These are phyloP conservation scores for Leccinum subspadiceum DNA, from an alignment of 1,284 basidiomycete species.

Conservation along the genomic window DNA sequence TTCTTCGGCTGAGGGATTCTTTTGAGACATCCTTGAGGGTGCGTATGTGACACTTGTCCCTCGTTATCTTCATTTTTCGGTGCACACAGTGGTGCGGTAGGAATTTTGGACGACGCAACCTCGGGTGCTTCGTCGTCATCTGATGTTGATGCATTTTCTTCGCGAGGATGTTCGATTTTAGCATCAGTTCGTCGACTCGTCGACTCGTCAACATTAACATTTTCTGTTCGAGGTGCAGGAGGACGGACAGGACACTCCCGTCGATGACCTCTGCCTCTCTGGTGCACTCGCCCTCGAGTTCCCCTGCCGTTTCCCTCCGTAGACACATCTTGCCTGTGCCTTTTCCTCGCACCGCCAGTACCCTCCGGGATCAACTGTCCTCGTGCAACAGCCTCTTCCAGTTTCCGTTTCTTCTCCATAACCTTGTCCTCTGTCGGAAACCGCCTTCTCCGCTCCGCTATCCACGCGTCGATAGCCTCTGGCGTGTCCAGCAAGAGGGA, in stretches of 20 bases:
- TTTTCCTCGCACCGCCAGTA: slow-evolving; percentile 39
- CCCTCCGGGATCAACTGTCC: slow-evolving; percentile 68
- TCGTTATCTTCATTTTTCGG: slow-evolving; percentile 2
- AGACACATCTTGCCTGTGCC: slow-evolving; percentile 25
- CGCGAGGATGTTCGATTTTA: slow-evolving; percentile 1
- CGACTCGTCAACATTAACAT: not conserved
- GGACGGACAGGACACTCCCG: slow-evolving; percentile 35
- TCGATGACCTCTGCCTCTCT: slow-evolving; percentile 33
- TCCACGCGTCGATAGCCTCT: slow-evolving; percentile 81
- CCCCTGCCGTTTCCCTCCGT: slow-evolving; percentile 5
- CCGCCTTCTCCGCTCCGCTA: slow-evolving; percentile 80
- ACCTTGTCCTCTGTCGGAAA: slow-evolving; percentile 74
- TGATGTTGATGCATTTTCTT: slow-evolving; percentile 13
- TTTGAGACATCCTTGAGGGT: slow-evolving; percentile 15
- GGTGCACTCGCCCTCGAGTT: slow-evolving; percentile 10
- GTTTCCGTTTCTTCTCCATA: slow-evolving; percentile 74
- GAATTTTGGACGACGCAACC: slow-evolving; percentile 57
- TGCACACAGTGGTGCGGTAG: slow-evolving; percentile 9
- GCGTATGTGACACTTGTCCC: not conserved
- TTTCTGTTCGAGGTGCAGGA: slow-evolving; percentile 15
- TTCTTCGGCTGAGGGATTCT: slow-evolving; percentile 50
- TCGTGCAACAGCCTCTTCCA: slow-evolving; percentile 72
- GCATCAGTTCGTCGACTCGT: not conserved
- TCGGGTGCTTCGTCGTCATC: slow-evolving; percentile 55
- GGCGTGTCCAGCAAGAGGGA: slow-evolving; percentile 74